These are phyloP conservation scores for Raffaelea arxii DNA, from an alignment of 2,329 filamentous ascomycete genomes.

Conservation along the genomic window DNA sequence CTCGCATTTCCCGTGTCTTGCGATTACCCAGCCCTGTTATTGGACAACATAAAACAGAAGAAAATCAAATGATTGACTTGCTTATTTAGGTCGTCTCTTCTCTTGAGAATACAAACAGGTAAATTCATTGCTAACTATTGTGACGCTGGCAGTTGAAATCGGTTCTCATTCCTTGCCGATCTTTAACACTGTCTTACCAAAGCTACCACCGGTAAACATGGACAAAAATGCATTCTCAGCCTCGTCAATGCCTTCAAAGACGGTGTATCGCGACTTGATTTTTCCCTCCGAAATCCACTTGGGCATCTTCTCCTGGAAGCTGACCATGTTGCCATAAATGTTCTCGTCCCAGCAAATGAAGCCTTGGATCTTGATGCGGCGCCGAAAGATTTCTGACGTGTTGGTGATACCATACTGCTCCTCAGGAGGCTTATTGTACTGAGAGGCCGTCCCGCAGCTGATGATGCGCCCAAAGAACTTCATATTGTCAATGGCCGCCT, in stretches of 20 bases:
- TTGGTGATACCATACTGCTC: conserved; percentile 60
- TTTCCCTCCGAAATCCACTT: conserved; percentile 67
- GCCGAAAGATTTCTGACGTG: conserved; percentile 51
- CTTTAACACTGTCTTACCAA: conserved; percentile 75
- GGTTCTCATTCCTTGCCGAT: conserved; percentile 17
- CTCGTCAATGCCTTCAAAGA: conserved; percentile 69
- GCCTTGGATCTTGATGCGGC: conserved; percentile 61
- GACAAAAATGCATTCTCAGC: conserved; percentile 63
- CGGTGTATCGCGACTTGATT: conserved; percentile 58
- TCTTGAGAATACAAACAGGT: no score
- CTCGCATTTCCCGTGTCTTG: no score
- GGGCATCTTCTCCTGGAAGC: conserved; percentile 67
- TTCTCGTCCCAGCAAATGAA: conserved; percentile 62
- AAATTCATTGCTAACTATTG: no score
- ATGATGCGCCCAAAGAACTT: conserved; percentile 58
- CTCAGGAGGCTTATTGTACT: conserved; percentile 53
- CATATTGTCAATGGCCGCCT: conserved; percentile 31
- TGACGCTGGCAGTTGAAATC: no score
- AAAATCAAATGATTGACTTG: no score
- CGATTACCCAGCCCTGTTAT: no score
- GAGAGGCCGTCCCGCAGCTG: conserved; percentile 59
- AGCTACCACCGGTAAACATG: conserved; percentile 69
- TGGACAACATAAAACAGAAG: no score
- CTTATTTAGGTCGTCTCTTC: no score
- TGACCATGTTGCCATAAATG: conserved; percentile 56